phyloP scores from a whole-genome alignment of 371 early-diverging fungal species.

The Coemansia sp. region DNA sequence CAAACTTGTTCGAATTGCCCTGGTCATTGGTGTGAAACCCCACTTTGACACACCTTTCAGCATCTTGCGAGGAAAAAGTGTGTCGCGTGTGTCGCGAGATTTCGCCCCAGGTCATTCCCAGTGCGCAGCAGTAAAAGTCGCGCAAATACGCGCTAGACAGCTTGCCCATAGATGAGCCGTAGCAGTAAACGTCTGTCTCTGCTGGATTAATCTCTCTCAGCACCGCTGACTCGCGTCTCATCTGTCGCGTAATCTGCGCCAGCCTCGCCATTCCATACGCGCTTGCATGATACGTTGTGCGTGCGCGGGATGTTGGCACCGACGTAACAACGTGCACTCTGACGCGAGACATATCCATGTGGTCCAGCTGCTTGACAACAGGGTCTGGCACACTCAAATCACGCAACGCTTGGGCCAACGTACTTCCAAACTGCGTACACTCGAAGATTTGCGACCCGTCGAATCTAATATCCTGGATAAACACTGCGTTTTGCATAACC shows the following conservation, averaged over 20 bases:
- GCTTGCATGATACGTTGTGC: neutral
- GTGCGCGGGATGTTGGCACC: slow-evolving; percentile 6
- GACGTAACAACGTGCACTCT: slow-evolving; percentile 34
- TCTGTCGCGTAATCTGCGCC: neutral
- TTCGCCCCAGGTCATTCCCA: slow-evolving; percentile 9
- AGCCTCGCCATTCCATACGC: slow-evolving; percentile 23
- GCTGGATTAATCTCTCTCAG: neutral
- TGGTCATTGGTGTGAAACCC: slow-evolving; percentile 37
- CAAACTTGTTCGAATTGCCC: slow-evolving; percentile 24
- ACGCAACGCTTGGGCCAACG: slow-evolving; percentile 14
- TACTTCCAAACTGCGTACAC: slow-evolving; percentile 2
- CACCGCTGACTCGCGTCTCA: neutral
- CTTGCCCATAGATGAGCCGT: slow-evolving; percentile 44
- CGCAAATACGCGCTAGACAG: slow-evolving; percentile 9
- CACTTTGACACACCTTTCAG: slow-evolving; percentile 6
- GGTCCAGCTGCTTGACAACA: slow-evolving; percentile 15
- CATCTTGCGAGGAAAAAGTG: neutral
- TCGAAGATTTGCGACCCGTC: neutral
- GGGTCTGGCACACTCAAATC: slow-evolving; percentile 34
- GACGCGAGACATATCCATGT: slow-evolving; percentile 26
- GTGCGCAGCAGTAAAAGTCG: slow-evolving; percentile 15
- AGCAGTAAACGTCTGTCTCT: slow-evolving; percentile 16
- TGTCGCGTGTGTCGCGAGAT: neutral
- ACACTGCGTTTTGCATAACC: slow-evolving; percentile 40
- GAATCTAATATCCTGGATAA: slow-evolving; percentile 39